A percentile compares a stretch with the other conserved stretches of the same genome.
Conservation (phyloP, 257 asterid species). For the Solanum clarkiae region DNA sequence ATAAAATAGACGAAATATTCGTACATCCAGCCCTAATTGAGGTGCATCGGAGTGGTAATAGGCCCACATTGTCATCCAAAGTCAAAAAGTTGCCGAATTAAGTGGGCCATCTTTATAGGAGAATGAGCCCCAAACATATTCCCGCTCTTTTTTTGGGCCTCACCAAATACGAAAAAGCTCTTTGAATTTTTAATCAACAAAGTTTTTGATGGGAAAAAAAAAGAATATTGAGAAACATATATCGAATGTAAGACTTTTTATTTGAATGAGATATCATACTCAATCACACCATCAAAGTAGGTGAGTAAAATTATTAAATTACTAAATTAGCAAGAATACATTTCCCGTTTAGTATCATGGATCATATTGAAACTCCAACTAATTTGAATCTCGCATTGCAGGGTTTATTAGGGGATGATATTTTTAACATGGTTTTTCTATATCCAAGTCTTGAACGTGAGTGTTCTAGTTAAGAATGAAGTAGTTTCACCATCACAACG, state of each 20-base stretch:
- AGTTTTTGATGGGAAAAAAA: too few relatives aligned
- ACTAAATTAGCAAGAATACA: not conserved
- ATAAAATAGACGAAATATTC: rapidly evolving
- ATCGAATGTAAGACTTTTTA: too few relatives aligned
- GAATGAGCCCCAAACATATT: not conserved
- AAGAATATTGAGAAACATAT: too few relatives aligned
- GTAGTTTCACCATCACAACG: too few relatives aligned
- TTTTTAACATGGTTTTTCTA: too few relatives aligned
- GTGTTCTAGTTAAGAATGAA: too few relatives aligned
- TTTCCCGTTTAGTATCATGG: too few relatives aligned
- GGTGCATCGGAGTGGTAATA: not conserved
- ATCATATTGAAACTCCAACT: too few relatives aligned
- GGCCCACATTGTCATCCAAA: not conserved
- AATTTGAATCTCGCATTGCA: too few relatives aligned
- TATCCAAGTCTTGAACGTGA: too few relatives aligned
- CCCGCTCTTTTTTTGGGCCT: not conserved
- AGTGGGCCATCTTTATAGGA: not conserved
- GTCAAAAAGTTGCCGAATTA: not conserved
- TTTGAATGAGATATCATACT: too few relatives aligned
- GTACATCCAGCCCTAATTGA: not conserved
- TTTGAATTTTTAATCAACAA: not conserved
- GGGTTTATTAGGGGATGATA: rapidly evolving
- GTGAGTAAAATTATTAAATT: not conserved
- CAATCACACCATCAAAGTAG: not conserved
- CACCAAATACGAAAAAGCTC: not conserved